Base-by-base conservation (phyloP, 208 protist species). In the Acanthamoeba culbertsoni region DNA sequence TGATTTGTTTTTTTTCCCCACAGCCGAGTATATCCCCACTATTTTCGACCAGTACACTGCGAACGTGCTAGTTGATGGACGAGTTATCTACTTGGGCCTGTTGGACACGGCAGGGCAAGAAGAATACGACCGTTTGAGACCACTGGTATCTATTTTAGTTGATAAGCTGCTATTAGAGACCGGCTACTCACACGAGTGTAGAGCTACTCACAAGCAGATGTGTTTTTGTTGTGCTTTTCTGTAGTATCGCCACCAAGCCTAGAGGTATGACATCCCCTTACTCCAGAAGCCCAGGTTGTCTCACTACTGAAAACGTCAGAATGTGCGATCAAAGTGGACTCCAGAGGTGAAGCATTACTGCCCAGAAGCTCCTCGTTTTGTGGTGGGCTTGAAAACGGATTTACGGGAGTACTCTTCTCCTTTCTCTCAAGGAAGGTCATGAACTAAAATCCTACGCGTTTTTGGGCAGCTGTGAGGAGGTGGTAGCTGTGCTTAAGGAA, bases 351-450 rank as follows among this genome's bases (percentile, higher is more conserved):
- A 40, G 63, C 96, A 97, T 14, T 96, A 97, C 71, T 84, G 73
- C 31, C 95, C 95, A 16, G 57, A 93, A 86, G 95, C 95, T 4
- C 97, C 97, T 18, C 96, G 98, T 43, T 95, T 99, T 53, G 86
- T 99, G 1, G 97, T 99, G 2, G 98, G 98, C 23, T 98, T 97
- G 16, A 99, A 99, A 94, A 43, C 95, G 14, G 98, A 99, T 95
- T 73, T 98, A 0, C 91, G 98, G 6, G 42, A 94, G 71, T 79
- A 48, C 42, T 77, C 1, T 23, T 43, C 10, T 0, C 65, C 65
- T 1, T 0, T 10, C 6, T 35, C 28, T 23, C 57, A 18, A 10
- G 14, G 14, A 28, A 62, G 20, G 12, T 43, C 16, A 75, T 37
- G 65, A 14, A 26, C 20, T 16, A 7, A 40, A 42, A 28, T 6